Percentiles rank a stretch among this genome's conserved stretches.
phyloP scores from a whole-genome alignment of 106 monocot genomes.

The Posidonia australis region DNA sequence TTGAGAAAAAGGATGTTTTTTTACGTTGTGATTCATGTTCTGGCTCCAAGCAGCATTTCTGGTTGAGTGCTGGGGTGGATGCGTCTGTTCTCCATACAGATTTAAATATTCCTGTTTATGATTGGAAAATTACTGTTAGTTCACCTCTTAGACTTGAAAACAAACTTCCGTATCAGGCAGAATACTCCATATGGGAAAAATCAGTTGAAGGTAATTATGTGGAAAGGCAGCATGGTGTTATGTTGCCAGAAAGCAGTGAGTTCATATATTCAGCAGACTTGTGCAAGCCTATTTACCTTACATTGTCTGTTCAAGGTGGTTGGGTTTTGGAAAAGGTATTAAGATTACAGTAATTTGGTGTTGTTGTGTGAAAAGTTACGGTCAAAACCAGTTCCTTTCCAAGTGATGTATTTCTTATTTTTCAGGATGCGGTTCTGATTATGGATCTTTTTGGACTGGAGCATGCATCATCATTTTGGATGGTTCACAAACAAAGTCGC shows the following conservation, averaged over 20 bases:
- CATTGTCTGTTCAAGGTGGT: conserved; percentile 82
- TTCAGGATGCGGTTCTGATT: conserved; percentile 64
- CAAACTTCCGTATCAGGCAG: conserved; percentile 80
- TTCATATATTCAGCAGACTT: conserved; percentile 76
- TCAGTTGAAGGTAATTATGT: conserved; percentile 50
- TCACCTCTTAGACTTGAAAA: conserved; percentile 79
- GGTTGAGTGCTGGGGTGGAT: conserved; percentile 80
- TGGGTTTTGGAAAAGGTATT: conserved; percentile 92
- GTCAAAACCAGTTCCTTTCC: not conserved
- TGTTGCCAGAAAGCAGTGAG: conserved; percentile 48
- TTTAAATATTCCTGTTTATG: conserved; percentile 80
- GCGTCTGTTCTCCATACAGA: conserved; percentile 90
- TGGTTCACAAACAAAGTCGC: conserved; percentile 62
- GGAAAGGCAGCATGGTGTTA: conserved; percentile 69
- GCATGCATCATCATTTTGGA: conserved; percentile 77
- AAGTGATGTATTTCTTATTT: conserved; percentile 2
- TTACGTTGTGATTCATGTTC: conserved; percentile 36
- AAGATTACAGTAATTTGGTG: not conserved
- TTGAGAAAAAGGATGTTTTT: conserved; percentile 82
- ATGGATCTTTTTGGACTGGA: conserved; percentile 45
- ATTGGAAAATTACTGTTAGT: conserved; percentile 90
- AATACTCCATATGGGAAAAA: conserved; percentile 86
- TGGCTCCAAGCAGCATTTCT: conserved; percentile 35
- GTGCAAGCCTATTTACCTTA: conserved; percentile 65
- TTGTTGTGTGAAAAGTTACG: not conserved